These are phyloP conservation scores for Melastoma malabathricum DNA, from an alignment of 345 rosid species.

Conservation along the genomic window DNA sequence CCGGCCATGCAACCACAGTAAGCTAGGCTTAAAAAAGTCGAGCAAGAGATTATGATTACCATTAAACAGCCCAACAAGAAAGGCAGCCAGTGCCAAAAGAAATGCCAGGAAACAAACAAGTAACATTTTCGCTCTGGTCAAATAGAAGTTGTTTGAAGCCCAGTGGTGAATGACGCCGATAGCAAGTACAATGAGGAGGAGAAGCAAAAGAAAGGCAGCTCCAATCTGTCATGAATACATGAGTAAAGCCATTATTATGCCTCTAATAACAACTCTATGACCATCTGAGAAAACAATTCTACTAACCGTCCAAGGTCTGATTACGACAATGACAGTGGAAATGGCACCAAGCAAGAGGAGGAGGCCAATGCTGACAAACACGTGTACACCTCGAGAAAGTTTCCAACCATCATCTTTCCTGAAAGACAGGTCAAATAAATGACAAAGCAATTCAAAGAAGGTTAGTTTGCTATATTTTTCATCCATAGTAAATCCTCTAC, in stretches of 20 bases:
- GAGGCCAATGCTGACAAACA: conserved; percentile 76
- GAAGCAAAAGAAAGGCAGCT: conserved; percentile 76
- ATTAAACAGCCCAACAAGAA: conserved; percentile 81
- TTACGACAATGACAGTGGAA: conserved; percentile 65
- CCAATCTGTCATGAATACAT: conserved; percentile 48
- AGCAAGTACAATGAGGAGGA: conserved; percentile 79
- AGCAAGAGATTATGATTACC: conserved; percentile 25
- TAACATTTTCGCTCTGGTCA: conserved; percentile 81
- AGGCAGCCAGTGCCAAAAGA: conserved; percentile 97
- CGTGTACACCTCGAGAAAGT: conserved; percentile 77
- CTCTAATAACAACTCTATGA: conserved; percentile 7
- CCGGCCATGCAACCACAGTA: not conserved
- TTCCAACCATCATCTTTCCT: conserved; percentile 99
- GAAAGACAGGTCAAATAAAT: conserved; percentile 7
- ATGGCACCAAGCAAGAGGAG: conserved; percentile 91
- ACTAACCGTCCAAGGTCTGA: conserved; percentile 87
- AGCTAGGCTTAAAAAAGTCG: not conserved
- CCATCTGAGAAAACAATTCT: conserved; percentile 11
- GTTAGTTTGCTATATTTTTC: not conserved
- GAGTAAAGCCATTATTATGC: too few relatives aligned
- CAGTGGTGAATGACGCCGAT: conserved; percentile 91
- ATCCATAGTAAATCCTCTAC: too few relatives aligned
- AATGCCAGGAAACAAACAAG: conserved; percentile 84
- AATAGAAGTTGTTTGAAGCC: conserved; percentile 98
- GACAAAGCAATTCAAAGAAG: not conserved